Evolutionary conservation across 805 yeast genomes (phyloP), one percentile per base, ranked within the genome.

Genomic region (Yamadazyma kitorensis): DNA sequence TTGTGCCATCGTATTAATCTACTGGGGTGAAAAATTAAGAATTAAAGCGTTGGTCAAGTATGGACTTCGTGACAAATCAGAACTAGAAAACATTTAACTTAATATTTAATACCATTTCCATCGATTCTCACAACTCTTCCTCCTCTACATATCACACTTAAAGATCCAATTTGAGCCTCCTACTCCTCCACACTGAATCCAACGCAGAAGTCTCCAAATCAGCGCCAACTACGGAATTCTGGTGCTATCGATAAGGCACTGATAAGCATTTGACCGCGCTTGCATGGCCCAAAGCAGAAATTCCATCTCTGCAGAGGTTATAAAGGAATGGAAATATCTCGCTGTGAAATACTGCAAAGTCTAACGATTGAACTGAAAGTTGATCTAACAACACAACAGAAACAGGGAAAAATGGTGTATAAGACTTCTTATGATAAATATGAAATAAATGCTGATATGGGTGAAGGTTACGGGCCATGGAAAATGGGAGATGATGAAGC

Each of bases 1-100:
- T 0, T 52, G 61, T 29, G 54, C 57, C 3, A n/a, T 60, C 4
- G 34, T 56, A 1, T 46, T 72, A 28, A 57, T 72, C 17, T 39
- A 41, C 6, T 64, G 48, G 45, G 79, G 79, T 3, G 70, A 64
- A 29, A 40, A 43, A 17, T 30, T 69, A 45, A 54, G 76, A 39
- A 29, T 44, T 5, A 33, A 34, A 9, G 43, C 47, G 6, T 40
- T 49, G 18, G 31, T 50, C 35, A 58, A 51, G 37, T 38, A 47
- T 30, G 52, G 52, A 3, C 33, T 43, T 5, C 27, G 39, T 18
- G 17, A 30, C 12, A 10, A 14, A 9, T 18, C 17, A 11, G 35
- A 25, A 9, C 3, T 20, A 11, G 22, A 29, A 24, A n/a, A n/a
- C n/a, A 21, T 21, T 9, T 21, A 9, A 9, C 24, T n/a, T n/a